A percentile compares a stretch with the other conserved stretches of the same genome.
Evolutionary conservation across 2,329 filamentous ascomycete species (phyloP).

Genomic region (Byssoonygena ceratinophila): DNA sequence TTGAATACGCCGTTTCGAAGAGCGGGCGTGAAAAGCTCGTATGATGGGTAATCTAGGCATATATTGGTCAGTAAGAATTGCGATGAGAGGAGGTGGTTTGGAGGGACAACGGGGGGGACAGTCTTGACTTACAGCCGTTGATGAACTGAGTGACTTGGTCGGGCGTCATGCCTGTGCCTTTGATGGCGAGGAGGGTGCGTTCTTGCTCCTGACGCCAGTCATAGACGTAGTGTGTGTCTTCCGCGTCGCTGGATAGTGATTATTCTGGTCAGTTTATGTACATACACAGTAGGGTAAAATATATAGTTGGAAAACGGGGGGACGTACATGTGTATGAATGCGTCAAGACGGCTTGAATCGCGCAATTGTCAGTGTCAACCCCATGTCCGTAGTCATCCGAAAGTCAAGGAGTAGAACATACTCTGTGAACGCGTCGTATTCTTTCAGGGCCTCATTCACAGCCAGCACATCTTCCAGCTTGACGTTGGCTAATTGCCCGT

Average conservation of each 20-base stretch:
- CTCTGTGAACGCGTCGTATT: conserved; percentile 51
- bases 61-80: not conserved
- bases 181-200: conserved; percentile 52
- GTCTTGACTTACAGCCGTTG: conserved; percentile 45
- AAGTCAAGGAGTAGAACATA: no score
- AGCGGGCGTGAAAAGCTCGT: conserved; percentile 56
- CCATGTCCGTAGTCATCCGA: no score
- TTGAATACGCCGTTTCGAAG: conserved; percentile 50
- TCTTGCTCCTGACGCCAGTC: conserved; percentile 78
- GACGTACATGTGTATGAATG: conserved; percentile 53
- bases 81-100: not conserved
- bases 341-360: conserved; percentile 43
- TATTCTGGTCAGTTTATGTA: no score
- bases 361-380: no score
- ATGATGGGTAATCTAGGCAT: conserved; percentile 52
- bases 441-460: conserved; percentile 48
- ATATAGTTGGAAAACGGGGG: not conserved
- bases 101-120: not conserved
- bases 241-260: conserved; percentile 47
- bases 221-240: conserved; percentile 66
- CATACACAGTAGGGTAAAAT: not conserved
- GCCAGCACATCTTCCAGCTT: conserved; percentile 46
- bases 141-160: conserved; percentile 69
- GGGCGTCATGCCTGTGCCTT: conserved; percentile 69
- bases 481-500: conserved; percentile 45